Base-by-base conservation (phyloP, 257 asterid species). In the Solanum tacnaense region DNA sequence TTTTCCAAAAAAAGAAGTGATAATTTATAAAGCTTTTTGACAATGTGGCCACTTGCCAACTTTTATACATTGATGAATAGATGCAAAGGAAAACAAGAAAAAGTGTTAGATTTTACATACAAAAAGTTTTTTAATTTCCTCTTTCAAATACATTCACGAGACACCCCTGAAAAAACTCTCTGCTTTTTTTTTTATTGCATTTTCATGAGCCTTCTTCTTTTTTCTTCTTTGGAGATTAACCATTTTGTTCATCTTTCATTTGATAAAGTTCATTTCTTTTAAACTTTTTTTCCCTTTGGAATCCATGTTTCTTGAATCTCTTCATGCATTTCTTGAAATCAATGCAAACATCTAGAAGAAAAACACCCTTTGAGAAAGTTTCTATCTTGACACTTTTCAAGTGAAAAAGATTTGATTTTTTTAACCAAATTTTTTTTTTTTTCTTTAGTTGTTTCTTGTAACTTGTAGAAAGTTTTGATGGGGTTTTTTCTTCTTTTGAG, bases 301-400 rank as follows among this genome's bases (percentile, higher is more conserved):
- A 27, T 84, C 70, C 93, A 92, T 93, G 96, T 92, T 91, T 93
- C 92, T 73, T 87, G 92, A 94, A 94, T 89, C 96, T 90, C 93
- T 92, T 94, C 94, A 94, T 92, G 98, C 96, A 89, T 87, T 96
- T 96, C 93, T 73, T 95, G 94, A 95, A 93, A 93, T 94, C 96
- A 81, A 94, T 92, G 86, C 98, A 92, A 89, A 94, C 95, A 18
- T 89, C 92, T 91, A 93, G 94, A 90, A 94, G 98, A 94, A 91
- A 23, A 88, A 89, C 86, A 36, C 68, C 84, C 76, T 89, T 65
- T 31, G 90, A 88, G 60, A 86, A 87, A 84, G 91, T 86, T 87
- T 87, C 88, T 73, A 73, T 73, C 25, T 85, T 88, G 90, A 89
- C 92, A n/a, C 4, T 73, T 73, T 73, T 2, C 49, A 34, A 70